Percentiles rank a stretch among this genome's conserved stretches.
Conservation (phyloP, 2,329 filamentous ascomycete species). For the Lachnellula subtilissima region DNA sequence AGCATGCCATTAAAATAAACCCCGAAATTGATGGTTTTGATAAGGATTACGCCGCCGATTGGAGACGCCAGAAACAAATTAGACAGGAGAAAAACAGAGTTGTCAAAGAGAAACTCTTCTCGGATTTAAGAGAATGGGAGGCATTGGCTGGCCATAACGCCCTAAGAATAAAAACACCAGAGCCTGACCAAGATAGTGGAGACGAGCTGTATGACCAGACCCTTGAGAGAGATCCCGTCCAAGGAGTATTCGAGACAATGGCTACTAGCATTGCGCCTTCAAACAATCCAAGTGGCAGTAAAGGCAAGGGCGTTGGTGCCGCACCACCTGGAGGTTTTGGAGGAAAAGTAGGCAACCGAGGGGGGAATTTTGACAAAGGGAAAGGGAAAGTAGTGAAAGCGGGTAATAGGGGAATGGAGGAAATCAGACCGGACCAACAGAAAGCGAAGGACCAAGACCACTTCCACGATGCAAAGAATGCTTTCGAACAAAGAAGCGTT, state of each 20-base stretch:
- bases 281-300: background rate
- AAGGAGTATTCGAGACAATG: background rate
- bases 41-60: background rate
- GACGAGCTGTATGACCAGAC: background rate
- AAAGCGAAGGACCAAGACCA: too few species aligned
- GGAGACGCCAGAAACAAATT: background rate
- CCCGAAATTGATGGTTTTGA: background rate
- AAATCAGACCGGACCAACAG: too few species aligned
- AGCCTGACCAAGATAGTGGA: slow-evolving; percentile 31
- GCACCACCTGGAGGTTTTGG: too few species aligned
- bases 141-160: slow-evolving; percentile 50
- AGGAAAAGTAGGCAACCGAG: too few species aligned
- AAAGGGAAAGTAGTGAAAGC: too few species aligned
- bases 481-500: too few species aligned
- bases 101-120: background rate
- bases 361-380: too few species aligned
- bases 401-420: too few species aligned
- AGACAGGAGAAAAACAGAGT: background rate
- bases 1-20: background rate
- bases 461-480: too few species aligned
- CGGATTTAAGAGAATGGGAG: background rate
- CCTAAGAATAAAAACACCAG: slow-evolving; percentile 43
- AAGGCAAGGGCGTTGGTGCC: too few species aligned
- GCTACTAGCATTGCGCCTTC: background rate
- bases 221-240: background rate